These are phyloP conservation scores for Fusarium incarnatum DNA, from an alignment of 2,329 filamentous ascomycete genomes.

Conservation along the genomic window DNA sequence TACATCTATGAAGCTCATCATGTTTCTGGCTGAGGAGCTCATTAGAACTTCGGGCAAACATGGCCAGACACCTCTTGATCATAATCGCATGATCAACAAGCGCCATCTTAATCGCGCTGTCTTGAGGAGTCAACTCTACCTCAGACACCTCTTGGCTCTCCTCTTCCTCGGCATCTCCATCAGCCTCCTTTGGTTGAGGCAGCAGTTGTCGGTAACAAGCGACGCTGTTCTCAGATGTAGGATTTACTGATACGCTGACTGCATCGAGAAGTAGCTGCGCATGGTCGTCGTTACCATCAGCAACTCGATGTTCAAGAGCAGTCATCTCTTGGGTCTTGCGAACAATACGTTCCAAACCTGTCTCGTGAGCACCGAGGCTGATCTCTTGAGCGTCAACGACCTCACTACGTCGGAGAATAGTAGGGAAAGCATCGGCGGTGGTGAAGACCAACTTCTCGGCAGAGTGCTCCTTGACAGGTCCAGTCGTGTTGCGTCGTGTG, in stretches of 20 bases:
- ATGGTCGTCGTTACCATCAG: slow-evolving; percentile 77
- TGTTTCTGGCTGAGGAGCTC: slow-evolving; percentile 66
- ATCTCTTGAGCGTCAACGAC: slow-evolving; percentile 77
- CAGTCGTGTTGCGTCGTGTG: slow-evolving; percentile 74
- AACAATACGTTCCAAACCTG: slow-evolving; percentile 89
- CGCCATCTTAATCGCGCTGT: slow-evolving; percentile 85
- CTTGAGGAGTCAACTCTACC: slow-evolving; percentile 67
- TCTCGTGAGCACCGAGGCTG: slow-evolving; percentile 79
- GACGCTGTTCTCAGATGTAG: slow-evolving; percentile 79
- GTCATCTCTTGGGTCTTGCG: slow-evolving; percentile 90
- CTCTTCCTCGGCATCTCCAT: slow-evolving; percentile 56
- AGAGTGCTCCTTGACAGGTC: slow-evolving; percentile 77
- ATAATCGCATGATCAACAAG: slow-evolving; percentile 90
- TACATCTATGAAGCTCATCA: slow-evolving; percentile 73
- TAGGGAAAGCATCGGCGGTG: slow-evolving; percentile 88
- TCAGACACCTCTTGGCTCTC: slow-evolving; percentile 58
- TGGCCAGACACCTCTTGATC: slow-evolving; percentile 82
- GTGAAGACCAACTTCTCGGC: slow-evolving; percentile 88
- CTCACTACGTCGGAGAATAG: slow-evolving; percentile 88
- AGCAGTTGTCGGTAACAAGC: slow-evolving; percentile 81
- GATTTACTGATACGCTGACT: slow-evolving; percentile 80
- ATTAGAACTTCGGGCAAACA: slow-evolving; percentile 73
- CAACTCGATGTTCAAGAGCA: slow-evolving; percentile 77
- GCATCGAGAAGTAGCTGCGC: slow-evolving; percentile 79
- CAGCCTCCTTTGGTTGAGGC: slow-evolving; percentile 60